Evolutionary conservation across 139 green algal genomes (phyloP).

Genomic region (Ettlia oleoabundans): DNA sequence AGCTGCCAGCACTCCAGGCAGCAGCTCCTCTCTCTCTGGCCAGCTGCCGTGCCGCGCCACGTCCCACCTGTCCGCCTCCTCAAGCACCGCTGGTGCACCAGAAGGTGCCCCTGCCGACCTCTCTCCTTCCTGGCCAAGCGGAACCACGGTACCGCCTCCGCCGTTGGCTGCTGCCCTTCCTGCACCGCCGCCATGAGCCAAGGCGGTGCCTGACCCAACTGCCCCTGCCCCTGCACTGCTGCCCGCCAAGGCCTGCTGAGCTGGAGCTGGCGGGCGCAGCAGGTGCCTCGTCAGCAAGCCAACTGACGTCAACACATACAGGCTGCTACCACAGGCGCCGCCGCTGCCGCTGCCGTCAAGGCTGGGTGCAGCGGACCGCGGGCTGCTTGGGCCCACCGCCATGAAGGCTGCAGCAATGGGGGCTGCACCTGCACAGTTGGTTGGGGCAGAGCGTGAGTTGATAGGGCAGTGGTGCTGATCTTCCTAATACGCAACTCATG

Average conservation of each 20-base stretch:
- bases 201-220: neutral
- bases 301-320: constrained; percentile 9
- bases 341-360: neutral
- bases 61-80: constrained; percentile 48
- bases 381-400: neutral
- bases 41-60: constrained; percentile 38
- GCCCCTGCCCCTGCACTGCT: no score
- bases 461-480: no score
- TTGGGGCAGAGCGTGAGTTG: no score
- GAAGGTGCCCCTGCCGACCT: neutral
- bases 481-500: no score
- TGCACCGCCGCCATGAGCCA: no score
- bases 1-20: neutral
- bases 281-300: constrained; percentile 37
- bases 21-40: constrained; percentile 41
- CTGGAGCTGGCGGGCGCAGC: neutral
- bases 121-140: neutral
- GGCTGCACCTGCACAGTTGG: constrained; percentile 14
- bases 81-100: neutral
- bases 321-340: constrained; percentile 18
- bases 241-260: no score
- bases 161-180: neutral
- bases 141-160: neutral
- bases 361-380: neutral
- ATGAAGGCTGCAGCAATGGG: constrained; percentile 35